These are phyloP conservation scores for Creolimax fragrantissima DNA, from an alignment of 78 protist species.

Conservation along the genomic window DNA sequence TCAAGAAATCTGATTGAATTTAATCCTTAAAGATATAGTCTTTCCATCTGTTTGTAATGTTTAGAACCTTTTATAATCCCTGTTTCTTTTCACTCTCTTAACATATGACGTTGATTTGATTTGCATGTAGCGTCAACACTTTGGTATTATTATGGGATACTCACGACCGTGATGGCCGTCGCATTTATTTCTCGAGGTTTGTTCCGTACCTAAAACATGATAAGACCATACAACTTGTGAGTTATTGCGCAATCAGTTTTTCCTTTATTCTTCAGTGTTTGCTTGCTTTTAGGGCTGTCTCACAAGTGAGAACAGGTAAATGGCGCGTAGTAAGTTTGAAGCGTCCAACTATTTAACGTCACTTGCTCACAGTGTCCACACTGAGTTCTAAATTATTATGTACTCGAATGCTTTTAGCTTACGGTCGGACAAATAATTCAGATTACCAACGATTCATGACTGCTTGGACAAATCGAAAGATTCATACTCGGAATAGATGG, in stretches of 20 bases:
- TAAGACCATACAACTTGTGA: too few species aligned
- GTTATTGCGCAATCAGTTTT: neutral
- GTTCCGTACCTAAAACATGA: too few species aligned
- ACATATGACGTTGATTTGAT: neutral
- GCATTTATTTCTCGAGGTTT: neutral
- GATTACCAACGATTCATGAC: neutral
- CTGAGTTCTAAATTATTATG: too few species aligned
- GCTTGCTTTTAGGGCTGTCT: neutral
- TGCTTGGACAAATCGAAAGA: too few species aligned
- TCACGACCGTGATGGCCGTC: neutral
- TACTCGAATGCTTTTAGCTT: neutral
- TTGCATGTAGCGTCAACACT: neutral
- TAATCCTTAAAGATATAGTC: too few species aligned
- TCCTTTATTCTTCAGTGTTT: neutral
- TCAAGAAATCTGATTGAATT: too few species aligned
- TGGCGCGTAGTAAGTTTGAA: too few species aligned
- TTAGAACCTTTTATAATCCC: too few species aligned
- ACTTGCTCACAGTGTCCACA: too few species aligned
- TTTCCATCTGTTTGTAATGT: too few species aligned
- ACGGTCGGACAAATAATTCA: neutral
- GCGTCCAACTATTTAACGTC: too few species aligned
- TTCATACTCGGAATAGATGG: neutral
- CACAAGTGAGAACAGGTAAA: neutral
- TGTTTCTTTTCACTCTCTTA: neutral
- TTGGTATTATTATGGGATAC: neutral